phyloP scores from a whole-genome alignment of 495 filamentous ascomycete genomes.

The Penicillium waksmanii region DNA sequence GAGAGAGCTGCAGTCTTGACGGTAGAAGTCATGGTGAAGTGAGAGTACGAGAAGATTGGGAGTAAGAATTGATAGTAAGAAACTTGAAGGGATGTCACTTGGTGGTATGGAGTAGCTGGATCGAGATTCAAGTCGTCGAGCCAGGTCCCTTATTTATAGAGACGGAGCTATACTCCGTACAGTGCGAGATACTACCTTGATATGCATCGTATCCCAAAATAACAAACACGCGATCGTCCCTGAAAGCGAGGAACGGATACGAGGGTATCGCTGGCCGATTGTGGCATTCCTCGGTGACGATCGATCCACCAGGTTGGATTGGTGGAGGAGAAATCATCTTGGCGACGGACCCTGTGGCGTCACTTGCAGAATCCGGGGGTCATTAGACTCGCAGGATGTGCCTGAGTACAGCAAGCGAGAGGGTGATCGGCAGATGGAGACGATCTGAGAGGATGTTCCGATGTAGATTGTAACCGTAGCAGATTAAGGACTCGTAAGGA shows the following conservation, averaged over 20 bases:
- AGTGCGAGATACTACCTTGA: slow-evolving; percentile 8
- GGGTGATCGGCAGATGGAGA: background rate
- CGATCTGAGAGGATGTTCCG: no score
- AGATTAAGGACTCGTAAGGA: background rate
- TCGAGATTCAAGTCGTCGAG: background rate
- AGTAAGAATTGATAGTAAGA: background rate
- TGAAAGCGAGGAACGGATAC: slow-evolving; percentile 12
- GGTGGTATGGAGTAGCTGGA: background rate
- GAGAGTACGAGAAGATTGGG: background rate
- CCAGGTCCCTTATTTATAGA: background rate
- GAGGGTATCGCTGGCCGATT: slow-evolving; percentile 5
- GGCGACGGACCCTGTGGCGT: slow-evolving; percentile 13
- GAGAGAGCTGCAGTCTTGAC: slow-evolving; percentile 24
- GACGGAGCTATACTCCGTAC: background rate
- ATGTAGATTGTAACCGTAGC: no score
- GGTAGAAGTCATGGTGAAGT: background rate
- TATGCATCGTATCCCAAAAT: slow-evolving; percentile 38
- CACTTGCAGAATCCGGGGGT: slow-evolving; percentile 4
- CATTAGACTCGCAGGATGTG: slow-evolving; percentile 1
- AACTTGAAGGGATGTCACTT: no score
- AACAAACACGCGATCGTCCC: slow-evolving; percentile 8
- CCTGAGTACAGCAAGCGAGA: background rate
- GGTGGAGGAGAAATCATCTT: slow-evolving; percentile 6
- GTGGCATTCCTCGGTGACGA: slow-evolving; percentile 8
- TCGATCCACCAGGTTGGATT: slow-evolving; percentile 9